Conservation (phyloP, 2,329 filamentous ascomycete species). For the Diplocarpon rosae region DNA sequence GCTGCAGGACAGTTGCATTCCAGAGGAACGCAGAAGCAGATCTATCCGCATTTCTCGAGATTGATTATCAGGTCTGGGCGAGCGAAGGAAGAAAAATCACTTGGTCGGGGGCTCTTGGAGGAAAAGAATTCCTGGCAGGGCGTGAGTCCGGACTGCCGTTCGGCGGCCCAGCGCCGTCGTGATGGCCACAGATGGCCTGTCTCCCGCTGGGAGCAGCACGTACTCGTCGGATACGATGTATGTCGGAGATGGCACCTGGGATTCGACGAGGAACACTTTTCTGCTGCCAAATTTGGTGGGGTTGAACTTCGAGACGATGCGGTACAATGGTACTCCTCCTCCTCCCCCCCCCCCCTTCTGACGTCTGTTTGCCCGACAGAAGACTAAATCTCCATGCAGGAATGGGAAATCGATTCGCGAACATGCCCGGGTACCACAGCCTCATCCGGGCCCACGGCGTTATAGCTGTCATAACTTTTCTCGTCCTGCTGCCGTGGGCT, state of each 20-base stretch:
- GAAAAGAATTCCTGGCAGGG: background rate
- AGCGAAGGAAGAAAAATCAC: background rate
- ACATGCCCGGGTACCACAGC: slow-evolving; percentile 56
- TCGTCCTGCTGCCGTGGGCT: slow-evolving; percentile 62
- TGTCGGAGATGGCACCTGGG: slow-evolving; percentile 78
- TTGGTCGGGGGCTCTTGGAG: background rate
- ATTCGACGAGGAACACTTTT: slow-evolving; percentile 65
- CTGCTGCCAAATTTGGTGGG: slow-evolving; percentile 67
- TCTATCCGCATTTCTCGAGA: slow-evolving; percentile 4
- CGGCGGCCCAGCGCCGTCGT: slow-evolving; percentile 16
- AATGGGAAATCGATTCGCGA: slow-evolving; percentile 72
- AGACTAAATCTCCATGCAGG: slow-evolving; percentile 31
- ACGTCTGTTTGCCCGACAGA: too few species aligned
- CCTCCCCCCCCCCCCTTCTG: too few species aligned
- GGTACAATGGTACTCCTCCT: slow-evolving; percentile 59
- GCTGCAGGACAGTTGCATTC: background rate
- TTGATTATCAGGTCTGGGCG: slow-evolving; percentile 1
- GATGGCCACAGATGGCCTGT: slow-evolving; percentile 25
- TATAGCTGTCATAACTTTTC: slow-evolving; percentile 61
- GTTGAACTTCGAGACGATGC: slow-evolving; percentile 71
- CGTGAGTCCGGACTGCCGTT: slow-evolving; percentile 1
- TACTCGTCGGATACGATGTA: slow-evolving; percentile 65
- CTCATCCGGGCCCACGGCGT: slow-evolving; percentile 63
- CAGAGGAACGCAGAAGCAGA: slow-evolving; percentile 1
- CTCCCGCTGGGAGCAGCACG: slow-evolving; percentile 56